Conservation (phyloP, 371 early-diverging fungal genomes). For the Capillidium heterosporum region DNA sequence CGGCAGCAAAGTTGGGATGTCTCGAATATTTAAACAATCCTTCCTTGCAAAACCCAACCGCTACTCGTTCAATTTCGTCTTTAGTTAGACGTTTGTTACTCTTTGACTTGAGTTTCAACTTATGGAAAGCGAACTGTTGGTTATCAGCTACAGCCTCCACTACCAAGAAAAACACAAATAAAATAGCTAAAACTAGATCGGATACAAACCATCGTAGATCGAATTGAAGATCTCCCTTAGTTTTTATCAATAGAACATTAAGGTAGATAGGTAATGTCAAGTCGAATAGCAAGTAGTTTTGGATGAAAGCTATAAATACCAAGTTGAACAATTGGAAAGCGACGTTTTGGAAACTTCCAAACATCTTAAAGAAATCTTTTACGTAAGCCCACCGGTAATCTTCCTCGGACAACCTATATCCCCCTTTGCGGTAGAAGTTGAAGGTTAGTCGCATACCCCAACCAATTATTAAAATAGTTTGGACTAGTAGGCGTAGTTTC, state of each 20-base stretch:
- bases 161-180: conserved; percentile 23
- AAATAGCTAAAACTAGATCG: conserved; percentile 14
- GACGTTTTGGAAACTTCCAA: conserved; percentile 13
- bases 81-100: conserved; percentile 47
- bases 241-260: conserved; percentile 7
- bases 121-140: conserved; percentile 69
- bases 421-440: conserved; percentile 64
- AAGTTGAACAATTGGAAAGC: conserved; percentile 55
- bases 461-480: conserved; percentile 23
- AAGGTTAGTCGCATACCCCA: conserved; percentile 69
- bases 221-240: not conserved
- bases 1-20: conserved; percentile 9
- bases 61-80: conserved; percentile 22
- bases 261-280: conserved; percentile 28
- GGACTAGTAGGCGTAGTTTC: too few relatives aligned
- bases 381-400: conserved; percentile 61
- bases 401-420: conserved; percentile 44
- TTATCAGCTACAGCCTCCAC: conserved; percentile 60
- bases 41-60: conserved; percentile 19
- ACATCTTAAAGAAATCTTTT: conserved; percentile 4
- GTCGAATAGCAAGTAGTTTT: conserved; percentile 41
- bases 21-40: conserved; percentile 9
- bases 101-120: conserved; percentile 34
- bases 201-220: conserved; percentile 19
- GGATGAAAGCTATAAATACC: conserved; percentile 50